A percentile compares a stretch with the other conserved stretches of the same genome.
Evolutionary conservation across 2,329 filamentous ascomycete species (phyloP).

Genomic region (Trichoderma semiorbis): DNA sequence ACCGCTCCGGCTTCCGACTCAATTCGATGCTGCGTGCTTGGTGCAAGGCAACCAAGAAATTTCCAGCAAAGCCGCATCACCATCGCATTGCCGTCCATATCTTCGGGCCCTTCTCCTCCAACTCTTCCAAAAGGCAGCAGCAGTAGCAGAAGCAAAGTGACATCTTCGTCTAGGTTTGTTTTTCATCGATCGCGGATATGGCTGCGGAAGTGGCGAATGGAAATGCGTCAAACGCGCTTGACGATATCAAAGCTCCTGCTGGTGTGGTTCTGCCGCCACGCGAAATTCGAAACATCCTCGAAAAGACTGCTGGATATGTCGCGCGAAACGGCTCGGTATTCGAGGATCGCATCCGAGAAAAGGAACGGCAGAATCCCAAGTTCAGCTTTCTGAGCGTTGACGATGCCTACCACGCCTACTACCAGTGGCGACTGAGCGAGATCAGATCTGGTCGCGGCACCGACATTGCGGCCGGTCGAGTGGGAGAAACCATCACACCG

Average conservation of each 20-base stretch:
- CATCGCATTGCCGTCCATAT: not conserved
- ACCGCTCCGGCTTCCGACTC: not conserved
- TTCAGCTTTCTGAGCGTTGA: slow-evolving; percentile 79
- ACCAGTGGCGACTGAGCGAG: slow-evolving; percentile 85
- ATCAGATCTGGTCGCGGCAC: slow-evolving; percentile 81
- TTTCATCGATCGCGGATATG: slow-evolving; percentile 23
- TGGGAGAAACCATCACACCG: slow-evolving; percentile 55
- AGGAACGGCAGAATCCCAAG: slow-evolving; percentile 80
- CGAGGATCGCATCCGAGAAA: slow-evolving; percentile 80
- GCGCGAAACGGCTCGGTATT: slow-evolving; percentile 65
- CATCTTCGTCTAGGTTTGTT: too few species aligned
- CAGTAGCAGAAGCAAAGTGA: not conserved
- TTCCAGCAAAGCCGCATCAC: slow-evolving; percentile 13
- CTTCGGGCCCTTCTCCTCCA: not conserved
- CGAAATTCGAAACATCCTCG: slow-evolving; percentile 78
- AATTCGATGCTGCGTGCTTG: not conserved
- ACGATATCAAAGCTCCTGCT: slow-evolving; percentile 72
- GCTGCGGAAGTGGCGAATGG: slow-evolving; percentile 45
- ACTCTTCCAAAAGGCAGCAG: not conserved
- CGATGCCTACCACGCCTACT: slow-evolving; percentile 86
- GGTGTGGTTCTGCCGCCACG: slow-evolving; percentile 87
- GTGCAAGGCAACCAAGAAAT: slow-evolving; percentile 13
- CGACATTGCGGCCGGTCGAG: slow-evolving; percentile 70
- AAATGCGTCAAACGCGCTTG: slow-evolving; percentile 51
- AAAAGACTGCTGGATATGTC: slow-evolving; percentile 94